These are phyloP conservation scores for Paramyrothecium sp. DNA, from an alignment of 2,329 filamentous ascomycete genomes.

Conservation along the genomic window DNA sequence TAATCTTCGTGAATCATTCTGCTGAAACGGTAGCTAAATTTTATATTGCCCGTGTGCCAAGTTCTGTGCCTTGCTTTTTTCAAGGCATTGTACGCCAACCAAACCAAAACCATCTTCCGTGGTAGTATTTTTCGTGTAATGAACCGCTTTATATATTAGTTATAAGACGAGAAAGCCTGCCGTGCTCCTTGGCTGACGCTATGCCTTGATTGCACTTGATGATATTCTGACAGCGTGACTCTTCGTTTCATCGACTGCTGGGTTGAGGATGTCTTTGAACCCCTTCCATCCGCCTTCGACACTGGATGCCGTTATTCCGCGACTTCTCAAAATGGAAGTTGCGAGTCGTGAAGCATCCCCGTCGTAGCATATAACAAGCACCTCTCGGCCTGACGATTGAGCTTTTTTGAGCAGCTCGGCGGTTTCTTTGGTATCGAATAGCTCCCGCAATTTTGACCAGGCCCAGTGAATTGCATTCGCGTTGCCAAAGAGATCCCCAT, in stretches of 20 bases:
- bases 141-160: not conserved
- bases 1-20: not conserved
- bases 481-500: constrained; percentile 35
- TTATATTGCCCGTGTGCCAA: not conserved
- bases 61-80: not conserved
- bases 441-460: constrained; percentile 45
- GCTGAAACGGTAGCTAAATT: not conserved
- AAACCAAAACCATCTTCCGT: not conserved
- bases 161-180: not conserved
- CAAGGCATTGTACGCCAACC: not conserved
- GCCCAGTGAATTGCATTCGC: constrained; percentile 38
- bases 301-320: constrained; percentile 45
- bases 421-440: constrained; percentile 30
- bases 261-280: not conserved
- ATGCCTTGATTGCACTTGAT: not conserved
- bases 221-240: not conserved
- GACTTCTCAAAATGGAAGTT: constrained; percentile 50
- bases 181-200: not conserved
- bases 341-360: constrained; percentile 54
- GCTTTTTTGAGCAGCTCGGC: constrained; percentile 1
- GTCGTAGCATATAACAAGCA: constrained; percentile 51
- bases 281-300: constrained; percentile 37
- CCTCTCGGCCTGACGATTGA: constrained; percentile 16
- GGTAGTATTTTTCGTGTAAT: not conserved
- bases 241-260: not conserved